phyloP scores from a whole-genome alignment of 768 basidiomycete species.

The Tricholoma sp. region DNA sequence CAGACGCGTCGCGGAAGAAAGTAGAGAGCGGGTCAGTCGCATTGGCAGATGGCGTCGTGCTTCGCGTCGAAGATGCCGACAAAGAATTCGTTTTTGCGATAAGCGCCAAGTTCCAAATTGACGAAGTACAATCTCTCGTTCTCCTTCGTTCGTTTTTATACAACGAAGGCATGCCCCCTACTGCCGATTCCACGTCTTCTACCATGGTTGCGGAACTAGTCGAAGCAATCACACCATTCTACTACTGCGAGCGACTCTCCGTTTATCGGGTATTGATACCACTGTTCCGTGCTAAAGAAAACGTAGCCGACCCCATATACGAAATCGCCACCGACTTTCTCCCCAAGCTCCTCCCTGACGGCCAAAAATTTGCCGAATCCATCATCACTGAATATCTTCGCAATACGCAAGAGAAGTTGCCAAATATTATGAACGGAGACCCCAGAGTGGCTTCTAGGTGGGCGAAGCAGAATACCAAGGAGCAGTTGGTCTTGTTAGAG shows the following conservation, averaged over 20 bases:
- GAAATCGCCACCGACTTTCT: constrained; percentile 49
- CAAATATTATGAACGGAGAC: constrained; percentile 40
- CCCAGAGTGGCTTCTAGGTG: constrained; percentile 58
- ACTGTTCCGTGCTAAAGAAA: constrained; percentile 67
- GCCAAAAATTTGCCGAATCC: constrained; percentile 52
- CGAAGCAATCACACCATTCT: constrained; percentile 74
- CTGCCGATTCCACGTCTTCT: constrained; percentile 36
- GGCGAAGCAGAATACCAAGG: constrained; percentile 70
- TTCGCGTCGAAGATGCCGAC: constrained; percentile 64
- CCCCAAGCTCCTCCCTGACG: constrained; percentile 59
- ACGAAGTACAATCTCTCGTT: constrained; percentile 74
- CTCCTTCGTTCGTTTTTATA: constrained; percentile 75
- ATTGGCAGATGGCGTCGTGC: constrained; percentile 57
- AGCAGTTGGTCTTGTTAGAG: constrained; percentile 80
- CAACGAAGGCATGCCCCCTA: constrained; percentile 64
- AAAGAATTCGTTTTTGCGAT: constrained; percentile 69
- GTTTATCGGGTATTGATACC: constrained; percentile 66
- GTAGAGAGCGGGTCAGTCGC: constrained; percentile 65
- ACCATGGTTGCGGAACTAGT: constrained; percentile 54
- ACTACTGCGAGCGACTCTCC: constrained; percentile 74
- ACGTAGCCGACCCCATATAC: constrained; percentile 49
- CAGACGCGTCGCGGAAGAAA: constrained; percentile 57
- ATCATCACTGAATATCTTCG: constrained; percentile 58
- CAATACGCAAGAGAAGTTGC: constrained; percentile 46
- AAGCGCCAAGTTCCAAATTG: constrained; percentile 68